Evolutionary conservation across 176 grass and related monocot genomes (phyloP).

Genomic region (Musa schizocarpa): DNA sequence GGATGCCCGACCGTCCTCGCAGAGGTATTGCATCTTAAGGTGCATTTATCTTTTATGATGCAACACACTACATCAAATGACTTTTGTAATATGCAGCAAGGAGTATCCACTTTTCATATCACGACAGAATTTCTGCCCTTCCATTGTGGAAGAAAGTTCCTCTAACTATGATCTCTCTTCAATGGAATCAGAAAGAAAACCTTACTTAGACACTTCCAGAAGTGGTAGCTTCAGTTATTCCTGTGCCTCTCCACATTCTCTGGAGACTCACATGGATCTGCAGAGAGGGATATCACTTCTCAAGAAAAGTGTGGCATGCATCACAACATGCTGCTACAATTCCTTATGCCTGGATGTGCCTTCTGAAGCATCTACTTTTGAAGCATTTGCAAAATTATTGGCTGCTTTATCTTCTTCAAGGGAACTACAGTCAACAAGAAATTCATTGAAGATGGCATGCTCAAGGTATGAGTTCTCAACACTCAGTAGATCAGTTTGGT

Average conservation of each 20-base stretch:
- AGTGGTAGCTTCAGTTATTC: slow-evolving; percentile 67
- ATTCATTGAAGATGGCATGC: slow-evolving; percentile 39
- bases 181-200: slow-evolving; percentile 53
- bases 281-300: slow-evolving; percentile 78
- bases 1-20: slow-evolving; percentile 56
- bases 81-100: slow-evolving; percentile 42
- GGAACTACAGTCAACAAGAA: slow-evolving; percentile 45
- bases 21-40: slow-evolving; percentile 42
- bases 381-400: slow-evolving; percentile 72
- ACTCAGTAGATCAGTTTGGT: too few relatives aligned
- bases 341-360: slow-evolving; percentile 77
- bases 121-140: slow-evolving; percentile 58
- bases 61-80: neutral
- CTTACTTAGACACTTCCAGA: slow-evolving; percentile 39
- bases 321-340: slow-evolving; percentile 83
- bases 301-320: slow-evolving; percentile 73
- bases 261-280: slow-evolving; percentile 75
- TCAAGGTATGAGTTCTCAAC: slow-evolving; percentile 65
- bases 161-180: slow-evolving; percentile 74
- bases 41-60: neutral
- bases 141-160: slow-evolving; percentile 57
- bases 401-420: slow-evolving; percentile 68
- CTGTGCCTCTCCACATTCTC: slow-evolving; percentile 59
- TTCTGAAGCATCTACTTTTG: slow-evolving; percentile 87
- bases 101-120: slow-evolving; percentile 86